Percentiles rank a stretch among this genome's conserved stretches.
Evolutionary conservation across 2,329 filamentous ascomycete species (phyloP).

Genomic region (Helminthosporium solani): DNA sequence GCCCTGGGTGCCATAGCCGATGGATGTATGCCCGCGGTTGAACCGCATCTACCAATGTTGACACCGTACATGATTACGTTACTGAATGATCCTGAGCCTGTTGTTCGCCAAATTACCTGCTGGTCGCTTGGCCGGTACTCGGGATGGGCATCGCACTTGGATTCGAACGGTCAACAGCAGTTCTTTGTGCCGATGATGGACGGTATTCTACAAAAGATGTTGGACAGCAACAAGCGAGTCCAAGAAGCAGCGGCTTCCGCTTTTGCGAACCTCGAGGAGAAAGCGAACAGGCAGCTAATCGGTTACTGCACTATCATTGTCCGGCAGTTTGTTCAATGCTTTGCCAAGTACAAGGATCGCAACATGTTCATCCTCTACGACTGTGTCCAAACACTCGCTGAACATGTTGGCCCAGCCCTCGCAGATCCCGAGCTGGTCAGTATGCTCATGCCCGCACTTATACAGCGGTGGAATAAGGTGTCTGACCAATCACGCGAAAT

Average conservation of each 20-base stretch:
- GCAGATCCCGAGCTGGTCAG: conserved; percentile 79
- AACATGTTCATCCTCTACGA: conserved; percentile 99
- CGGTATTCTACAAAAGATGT: conserved; percentile 88
- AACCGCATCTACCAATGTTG: conserved; percentile 85
- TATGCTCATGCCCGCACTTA: conserved; percentile 88
- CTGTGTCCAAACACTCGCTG: conserved; percentile 94
- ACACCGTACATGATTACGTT: conserved; percentile 87
- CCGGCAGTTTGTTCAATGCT: conserved; percentile 88
- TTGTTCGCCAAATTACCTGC: conserved; percentile 95
- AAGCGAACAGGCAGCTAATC: conserved; percentile 75
- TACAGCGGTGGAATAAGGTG: conserved; percentile 83
- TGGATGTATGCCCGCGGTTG: conserved; percentile 86
- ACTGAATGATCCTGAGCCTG: conserved; percentile 79
- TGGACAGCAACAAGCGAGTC: conserved; percentile 96
- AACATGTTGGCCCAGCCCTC: conserved; percentile 80
- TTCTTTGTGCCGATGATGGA: conserved; percentile 98
- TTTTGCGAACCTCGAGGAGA: conserved; percentile 94
- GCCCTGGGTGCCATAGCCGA: conserved; percentile 93
- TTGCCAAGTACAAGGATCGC: conserved; percentile 93
- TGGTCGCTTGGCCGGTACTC: conserved; percentile 97
- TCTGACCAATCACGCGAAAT: conserved; percentile 87
- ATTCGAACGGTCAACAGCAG: conserved; percentile 66
- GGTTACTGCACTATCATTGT: conserved; percentile 90
- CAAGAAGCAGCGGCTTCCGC: conserved; percentile 95
- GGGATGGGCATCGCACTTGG: conserved; percentile 79